Evolutionary conservation across 2,329 filamentous ascomycete genomes (phyloP).

Genomic region (Karstenula rhodostoma): DNA sequence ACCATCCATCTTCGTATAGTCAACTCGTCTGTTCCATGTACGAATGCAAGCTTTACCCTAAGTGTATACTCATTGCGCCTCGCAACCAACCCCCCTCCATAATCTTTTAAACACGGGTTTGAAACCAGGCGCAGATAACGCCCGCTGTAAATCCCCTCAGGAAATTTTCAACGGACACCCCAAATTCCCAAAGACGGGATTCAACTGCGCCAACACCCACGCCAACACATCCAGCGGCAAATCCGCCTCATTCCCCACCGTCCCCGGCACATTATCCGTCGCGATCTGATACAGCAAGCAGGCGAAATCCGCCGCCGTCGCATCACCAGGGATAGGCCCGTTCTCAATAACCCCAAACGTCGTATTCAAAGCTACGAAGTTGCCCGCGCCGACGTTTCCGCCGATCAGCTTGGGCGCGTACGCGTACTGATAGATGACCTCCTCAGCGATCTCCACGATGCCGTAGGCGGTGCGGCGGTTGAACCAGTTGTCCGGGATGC

Average conservation of each 20-base stretch:
- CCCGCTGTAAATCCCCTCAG: not conserved
- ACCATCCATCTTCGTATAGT: too few species aligned
- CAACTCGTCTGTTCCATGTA: too few species aligned
- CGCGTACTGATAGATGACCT: slow-evolving; percentile 54
- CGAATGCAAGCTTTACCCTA: too few species aligned
- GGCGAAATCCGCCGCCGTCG: slow-evolving; percentile 19
- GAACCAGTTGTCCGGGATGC: slow-evolving; percentile 54
- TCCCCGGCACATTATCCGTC: slow-evolving; percentile 48
- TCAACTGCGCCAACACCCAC: slow-evolving; percentile 29
- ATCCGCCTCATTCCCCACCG: slow-evolving; percentile 18
- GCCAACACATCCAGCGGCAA: slow-evolving; percentile 23
- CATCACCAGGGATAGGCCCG: not conserved
- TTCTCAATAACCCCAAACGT: not conserved
- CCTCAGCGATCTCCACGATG: slow-evolving; percentile 43
- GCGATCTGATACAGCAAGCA: slow-evolving; percentile 57
- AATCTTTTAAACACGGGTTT: too few species aligned
- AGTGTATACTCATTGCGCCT: too few species aligned
- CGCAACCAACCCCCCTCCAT: too few species aligned
- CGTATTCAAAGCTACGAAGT: not conserved
- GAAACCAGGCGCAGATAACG: too few species aligned
- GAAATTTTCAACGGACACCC: slow-evolving; percentile 50
- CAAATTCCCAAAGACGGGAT: slow-evolving; percentile 33
- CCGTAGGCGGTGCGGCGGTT: slow-evolving; percentile 45
- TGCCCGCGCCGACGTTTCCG: slow-evolving; percentile 45
- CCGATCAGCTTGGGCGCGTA: slow-evolving; percentile 55